Evolutionary conservation across 2,329 filamentous ascomycete species (phyloP), one percentile per base, ranked within the genome.

Genomic region (Arthroderma sp.): DNA sequence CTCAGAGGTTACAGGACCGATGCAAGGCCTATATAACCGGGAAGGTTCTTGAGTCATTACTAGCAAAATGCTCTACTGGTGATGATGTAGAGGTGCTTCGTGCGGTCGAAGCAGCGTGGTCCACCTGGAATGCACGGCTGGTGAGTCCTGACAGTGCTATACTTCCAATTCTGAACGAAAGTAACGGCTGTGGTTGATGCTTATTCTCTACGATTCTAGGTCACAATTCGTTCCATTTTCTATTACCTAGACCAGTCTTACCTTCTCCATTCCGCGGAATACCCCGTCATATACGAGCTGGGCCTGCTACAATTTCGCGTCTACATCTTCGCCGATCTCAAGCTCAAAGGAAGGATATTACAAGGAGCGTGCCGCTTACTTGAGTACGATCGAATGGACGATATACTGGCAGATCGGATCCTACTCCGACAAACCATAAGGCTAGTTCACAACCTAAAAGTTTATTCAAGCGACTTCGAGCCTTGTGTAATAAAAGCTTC

Each of bases 191-290:
- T n/a, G n/a, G 51, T 45, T 36, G 36, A 38, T 11, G 22, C 38
- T 42, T 29, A 39, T 50, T 38, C 46, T 31, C 33, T 32, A 6
- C 34, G 10, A 8, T 27, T 39, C 9, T 53, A 87, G 80, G 75
- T 80, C 52, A 80, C 81, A 9, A 77, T 98, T 43, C 78, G 87
- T 40, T 89, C 84, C 50, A 83, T 93, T 34, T 96, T 95, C 65
- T 94, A 87, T 66, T 98, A 88, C 57, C 74, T 98, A 52, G 89
- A 98, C 60, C 80, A 91, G 50, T 85, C 87, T 2, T 95, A 87
- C 58, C 72, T 98, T 5, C 70, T 94, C 2, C 80, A 82, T 46
- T 79, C 80, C 38, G 79, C 81, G 52, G 77, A 81, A 22, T 66
- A 74, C 32, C 72, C 74, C 6, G 83, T 83, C 31, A 78, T 98